A percentile compares a stretch with the other conserved stretches of the same genome.
These are phyloP conservation scores for Zelopaecilomyces penicillatus DNA, from an alignment of 2,329 filamentous ascomycete species.

Conservation along the genomic window DNA sequence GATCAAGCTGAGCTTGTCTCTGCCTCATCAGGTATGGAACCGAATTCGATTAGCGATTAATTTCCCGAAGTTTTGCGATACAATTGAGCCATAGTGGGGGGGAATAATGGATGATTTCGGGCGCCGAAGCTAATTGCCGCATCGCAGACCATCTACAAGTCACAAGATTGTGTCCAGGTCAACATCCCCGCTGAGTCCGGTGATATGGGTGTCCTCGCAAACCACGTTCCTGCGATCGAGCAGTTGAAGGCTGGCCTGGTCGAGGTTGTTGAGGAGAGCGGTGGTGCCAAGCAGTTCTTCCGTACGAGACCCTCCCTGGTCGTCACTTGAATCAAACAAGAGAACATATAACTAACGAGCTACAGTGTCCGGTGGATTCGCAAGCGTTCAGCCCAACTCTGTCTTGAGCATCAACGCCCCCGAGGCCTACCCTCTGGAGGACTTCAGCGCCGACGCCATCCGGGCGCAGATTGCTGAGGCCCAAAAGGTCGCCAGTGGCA, in stretches of 20 bases:
- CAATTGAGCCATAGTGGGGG: constrained; percentile 19
- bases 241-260: constrained; percentile 95
- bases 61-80: constrained; percentile 15
- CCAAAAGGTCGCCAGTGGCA: constrained; percentile 86
- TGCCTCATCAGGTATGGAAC: constrained; percentile 89
- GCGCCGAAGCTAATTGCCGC: constrained; percentile 41
- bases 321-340: not conserved
- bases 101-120: constrained; percentile 17
- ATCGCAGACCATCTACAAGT: constrained; percentile 61
- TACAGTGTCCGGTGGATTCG: constrained; percentile 90
- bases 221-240: constrained; percentile 98
- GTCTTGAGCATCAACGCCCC: constrained; percentile 96
- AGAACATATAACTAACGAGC: constrained; percentile 4
- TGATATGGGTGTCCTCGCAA: constrained; percentile 98
- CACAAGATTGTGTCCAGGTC: constrained; percentile 76
- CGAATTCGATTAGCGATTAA: constrained; percentile 12
- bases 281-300: constrained; percentile 93
- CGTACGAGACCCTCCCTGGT: constrained; percentile 53
- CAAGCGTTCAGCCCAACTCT: constrained; percentile 92
- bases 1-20: constrained; percentile 96
- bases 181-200: constrained; percentile 97
- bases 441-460: constrained; percentile 90
- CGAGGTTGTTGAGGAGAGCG: constrained; percentile 90
- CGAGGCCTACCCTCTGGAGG: constrained; percentile 88
- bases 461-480: constrained; percentile 86